Conservation (phyloP, 1,139 yeast species). For the Geotrichum bryndzae region DNA sequence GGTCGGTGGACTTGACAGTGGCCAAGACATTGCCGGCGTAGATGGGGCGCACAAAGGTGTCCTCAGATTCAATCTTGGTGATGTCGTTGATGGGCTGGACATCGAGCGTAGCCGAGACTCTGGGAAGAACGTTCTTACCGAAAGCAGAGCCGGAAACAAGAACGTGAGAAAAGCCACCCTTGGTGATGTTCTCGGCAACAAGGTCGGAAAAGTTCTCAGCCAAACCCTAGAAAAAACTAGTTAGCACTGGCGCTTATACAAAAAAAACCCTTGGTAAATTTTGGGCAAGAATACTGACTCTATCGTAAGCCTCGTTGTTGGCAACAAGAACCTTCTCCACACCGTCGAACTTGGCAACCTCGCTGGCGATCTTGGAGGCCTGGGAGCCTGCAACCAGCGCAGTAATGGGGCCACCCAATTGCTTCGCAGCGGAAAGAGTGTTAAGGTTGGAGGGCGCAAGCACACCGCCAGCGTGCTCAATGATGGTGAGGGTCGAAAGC, state of each 20-base stretch:
- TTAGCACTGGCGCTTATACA: not conserved
- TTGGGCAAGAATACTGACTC: constrained; percentile 9
- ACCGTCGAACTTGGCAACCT: constrained; percentile 35
- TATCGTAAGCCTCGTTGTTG: constrained; percentile 36
- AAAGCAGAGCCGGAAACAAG: constrained; percentile 77
- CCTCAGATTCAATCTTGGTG: constrained; percentile 55
- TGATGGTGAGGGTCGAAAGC: constrained; percentile 64
- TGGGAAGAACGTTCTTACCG: constrained; percentile 81
- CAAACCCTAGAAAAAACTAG: constrained; percentile 22
- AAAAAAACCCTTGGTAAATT: not conserved
- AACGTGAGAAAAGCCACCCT: constrained; percentile 58
- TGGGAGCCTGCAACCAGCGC: constrained; percentile 40
- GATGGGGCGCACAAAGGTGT: constrained; percentile 84
- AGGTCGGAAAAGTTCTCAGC: constrained; percentile 38
- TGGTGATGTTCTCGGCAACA: constrained; percentile 38
- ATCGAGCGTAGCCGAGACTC: constrained; percentile 80
- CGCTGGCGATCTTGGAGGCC: constrained; percentile 34
- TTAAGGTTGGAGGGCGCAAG: constrained; percentile 60
- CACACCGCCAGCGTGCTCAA: constrained; percentile 54
- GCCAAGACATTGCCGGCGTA: constrained; percentile 93
- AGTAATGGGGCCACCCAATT: constrained; percentile 36
- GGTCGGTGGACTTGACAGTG: constrained; percentile 69
- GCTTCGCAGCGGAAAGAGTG: constrained; percentile 39
- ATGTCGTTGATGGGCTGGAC: constrained; percentile 85
- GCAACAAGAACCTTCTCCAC: constrained; percentile 38